These are phyloP conservation scores for Infundibulicybe gibba DNA, from an alignment of 768 basidiomycete species.

Conservation along the genomic window DNA sequence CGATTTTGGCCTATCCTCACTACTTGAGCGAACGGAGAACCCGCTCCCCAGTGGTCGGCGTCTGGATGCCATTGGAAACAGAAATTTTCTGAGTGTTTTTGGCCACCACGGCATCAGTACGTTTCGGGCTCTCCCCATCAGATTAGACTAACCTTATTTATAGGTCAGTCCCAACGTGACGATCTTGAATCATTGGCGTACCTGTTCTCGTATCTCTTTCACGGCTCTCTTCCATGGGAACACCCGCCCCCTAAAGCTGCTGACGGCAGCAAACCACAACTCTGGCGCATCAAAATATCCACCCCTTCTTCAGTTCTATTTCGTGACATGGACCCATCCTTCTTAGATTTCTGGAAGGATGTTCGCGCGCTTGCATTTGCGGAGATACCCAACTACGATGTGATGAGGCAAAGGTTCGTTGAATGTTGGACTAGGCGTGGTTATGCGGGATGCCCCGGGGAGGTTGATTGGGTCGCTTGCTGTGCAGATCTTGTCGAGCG, in stretches of 20 bases:
- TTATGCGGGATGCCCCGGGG: conserved; percentile 9
- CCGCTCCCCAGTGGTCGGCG: conserved; percentile 13
- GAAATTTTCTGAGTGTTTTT: conserved; percentile 24
- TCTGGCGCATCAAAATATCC: conserved; percentile 23
- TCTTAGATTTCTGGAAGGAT: conserved; percentile 25
- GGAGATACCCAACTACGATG: conserved; percentile 23
- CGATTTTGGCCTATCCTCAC: conserved; percentile 24
- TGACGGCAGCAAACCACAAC: conserved; percentile 8
- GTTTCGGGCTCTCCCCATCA: conserved; percentile 2
- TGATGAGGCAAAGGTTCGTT: conserved; percentile 16
- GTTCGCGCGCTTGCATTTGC: conserved; percentile 24
- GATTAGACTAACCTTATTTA: not conserved
- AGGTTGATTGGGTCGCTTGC: conserved; percentile 8
- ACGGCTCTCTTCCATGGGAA: conserved; percentile 27
- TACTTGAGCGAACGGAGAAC: conserved; percentile 5
- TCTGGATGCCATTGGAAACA: conserved; percentile 20
- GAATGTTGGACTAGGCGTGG: conserved; percentile 11
- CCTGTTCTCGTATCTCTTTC: conserved; percentile 26
- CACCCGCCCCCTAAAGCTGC: not conserved
- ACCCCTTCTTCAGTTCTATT: conserved; percentile 22
- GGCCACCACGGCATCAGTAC: conserved; percentile 28
- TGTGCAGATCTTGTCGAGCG: too few species aligned
- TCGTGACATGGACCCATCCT: conserved; percentile 19
- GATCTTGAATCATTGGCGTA: conserved; percentile 33
- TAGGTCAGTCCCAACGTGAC: conserved; percentile 30